Evolutionary conservation across 345 rosid genomes (phyloP).

Genomic region (Geranium rotundifolium): DNA sequence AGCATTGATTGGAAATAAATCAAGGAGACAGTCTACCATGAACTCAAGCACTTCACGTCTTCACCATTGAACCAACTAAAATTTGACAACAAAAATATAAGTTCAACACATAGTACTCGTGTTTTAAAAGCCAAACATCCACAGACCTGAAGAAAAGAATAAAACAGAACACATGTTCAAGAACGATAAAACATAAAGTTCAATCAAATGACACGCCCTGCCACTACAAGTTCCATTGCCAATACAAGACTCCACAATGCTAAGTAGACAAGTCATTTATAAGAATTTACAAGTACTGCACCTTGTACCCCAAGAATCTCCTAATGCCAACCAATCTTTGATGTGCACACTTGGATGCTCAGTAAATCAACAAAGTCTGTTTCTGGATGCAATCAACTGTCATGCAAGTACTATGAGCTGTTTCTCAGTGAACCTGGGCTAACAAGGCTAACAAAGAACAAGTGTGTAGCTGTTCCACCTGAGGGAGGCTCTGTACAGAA

Average conservation of each 20-base stretch:
- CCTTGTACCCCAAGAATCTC: not conserved
- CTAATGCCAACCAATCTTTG: not conserved
- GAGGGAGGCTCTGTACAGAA: conserved; percentile 15
- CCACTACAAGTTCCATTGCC: not conserved
- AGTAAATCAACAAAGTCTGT: not conserved
- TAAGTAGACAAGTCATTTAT: not conserved
- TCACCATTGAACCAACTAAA: no score
- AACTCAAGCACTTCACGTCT: no score
- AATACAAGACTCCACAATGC: not conserved
- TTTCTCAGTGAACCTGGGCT: not conserved
- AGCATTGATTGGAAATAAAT: not conserved
- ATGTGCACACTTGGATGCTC: not conserved
- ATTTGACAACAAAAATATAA: no score
- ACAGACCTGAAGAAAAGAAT: no score
- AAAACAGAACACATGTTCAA: no score
- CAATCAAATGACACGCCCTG: not conserved
- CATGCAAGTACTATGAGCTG: not conserved
- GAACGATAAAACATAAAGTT: no score
- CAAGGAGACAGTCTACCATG: not conserved
- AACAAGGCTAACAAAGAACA: not conserved
- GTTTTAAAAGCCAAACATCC: no score
- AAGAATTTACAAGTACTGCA: not conserved
- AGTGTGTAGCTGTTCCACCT: not conserved
- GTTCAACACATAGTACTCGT: no score
- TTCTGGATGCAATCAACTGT: not conserved